These are phyloP conservation scores for Fagopyrum homotropicum DNA, from an alignment of 148 eudicot species.

Conservation along the genomic window DNA sequence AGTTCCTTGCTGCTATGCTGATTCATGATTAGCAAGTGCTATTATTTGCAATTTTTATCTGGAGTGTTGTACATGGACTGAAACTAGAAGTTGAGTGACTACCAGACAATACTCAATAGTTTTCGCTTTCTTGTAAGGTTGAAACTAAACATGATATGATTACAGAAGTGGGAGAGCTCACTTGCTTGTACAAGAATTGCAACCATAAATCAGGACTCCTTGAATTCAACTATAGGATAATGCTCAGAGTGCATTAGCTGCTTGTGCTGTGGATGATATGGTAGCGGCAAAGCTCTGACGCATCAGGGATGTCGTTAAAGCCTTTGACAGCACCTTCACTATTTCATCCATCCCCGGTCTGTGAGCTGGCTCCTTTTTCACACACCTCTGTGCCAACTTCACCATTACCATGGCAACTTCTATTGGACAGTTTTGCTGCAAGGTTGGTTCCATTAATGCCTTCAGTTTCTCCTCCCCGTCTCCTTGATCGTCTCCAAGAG, in stretches of 20 bases:
- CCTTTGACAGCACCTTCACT: background rate
- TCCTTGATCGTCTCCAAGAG: background rate
- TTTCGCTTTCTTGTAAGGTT: too few species aligned
- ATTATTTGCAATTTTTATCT: too few species aligned
- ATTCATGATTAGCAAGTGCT: too few species aligned
- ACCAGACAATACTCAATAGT: too few species aligned
- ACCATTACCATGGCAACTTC: conserved; percentile 4
- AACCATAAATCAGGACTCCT: too few species aligned
- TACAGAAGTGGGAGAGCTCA: background rate
- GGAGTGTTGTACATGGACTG: too few species aligned
- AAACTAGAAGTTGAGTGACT: too few species aligned
- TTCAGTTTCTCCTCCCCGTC: background rate
- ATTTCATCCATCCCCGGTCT: conserved; percentile 13
- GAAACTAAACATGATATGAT: too few species aligned
- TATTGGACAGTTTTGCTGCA: background rate
- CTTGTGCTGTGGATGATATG: background rate
- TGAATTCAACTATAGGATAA: too few species aligned
- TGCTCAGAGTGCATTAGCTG: background rate
- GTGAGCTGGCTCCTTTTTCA: background rate
- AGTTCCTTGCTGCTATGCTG: too few species aligned
- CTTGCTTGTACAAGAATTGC: background rate
- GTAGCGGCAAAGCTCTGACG: too few species aligned
- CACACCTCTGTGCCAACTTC: conserved; percentile 10
- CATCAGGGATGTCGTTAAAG: background rate
- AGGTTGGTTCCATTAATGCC: background rate